Base-by-base conservation (phyloP, 345 rosid genomes). In the Aquilaria malaccensis region DNA sequence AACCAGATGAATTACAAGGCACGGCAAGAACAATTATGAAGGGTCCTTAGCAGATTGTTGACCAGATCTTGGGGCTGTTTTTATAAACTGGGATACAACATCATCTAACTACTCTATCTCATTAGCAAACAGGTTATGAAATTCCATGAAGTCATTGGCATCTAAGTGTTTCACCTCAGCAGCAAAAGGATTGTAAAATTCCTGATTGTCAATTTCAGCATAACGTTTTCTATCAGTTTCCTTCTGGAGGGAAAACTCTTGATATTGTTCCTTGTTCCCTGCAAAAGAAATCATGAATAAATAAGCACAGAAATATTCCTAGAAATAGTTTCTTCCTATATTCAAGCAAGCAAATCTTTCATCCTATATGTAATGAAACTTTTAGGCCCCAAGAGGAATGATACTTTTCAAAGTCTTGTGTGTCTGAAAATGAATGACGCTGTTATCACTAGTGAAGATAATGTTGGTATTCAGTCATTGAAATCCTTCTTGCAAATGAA, bases 11-110 rank as follows among this genome's bases (percentile, higher is more conserved):
- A 93, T 76, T 64, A 87, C 71, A 55, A 76, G 80, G 61, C 97
- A 95, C 0, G 96, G 87, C 51, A 93, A 71, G 74, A 81, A 89
- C 85, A 93, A 60, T 78, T 93, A 92, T 0, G 77, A 73, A 10
- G 84, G 75, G 61, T 78, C 80, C 45, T 60, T 63, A 12, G 56
- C 68, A 2, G 81, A 73, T 48, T 52, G n/a, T 48, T 62, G 69
- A 54, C 67, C 70, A 49, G 76, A 47, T 37, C 50, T 70, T 12
- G 94, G 82, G 15, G 80, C 79, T 33, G 81, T 78, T 70, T 79
- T 81, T 78, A 89, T 74, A 60, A 93, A 80, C 66, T 81, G 76
- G 56, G 88, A 72, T 56, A 84, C 73, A 0, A 88, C 85, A 80
- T 89, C 80, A 53, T 71, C 77, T 10, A 71, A 52, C 52, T 65